Conservation (phyloP, 2,329 filamentous ascomycete species). For the Paracamarosporium sp. region DNA sequence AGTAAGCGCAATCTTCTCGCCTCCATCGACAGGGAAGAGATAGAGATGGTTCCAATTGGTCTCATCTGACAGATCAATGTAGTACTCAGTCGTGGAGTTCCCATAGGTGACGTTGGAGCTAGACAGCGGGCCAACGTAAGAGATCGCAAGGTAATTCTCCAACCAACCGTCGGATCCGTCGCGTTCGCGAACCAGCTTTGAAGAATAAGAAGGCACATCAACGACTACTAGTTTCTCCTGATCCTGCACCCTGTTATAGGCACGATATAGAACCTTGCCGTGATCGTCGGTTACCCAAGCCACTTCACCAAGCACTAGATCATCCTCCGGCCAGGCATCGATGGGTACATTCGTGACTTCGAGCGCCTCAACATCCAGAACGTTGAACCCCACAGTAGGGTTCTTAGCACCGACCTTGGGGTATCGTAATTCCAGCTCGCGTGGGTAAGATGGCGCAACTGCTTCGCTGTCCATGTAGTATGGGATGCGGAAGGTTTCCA, state of each 20-base stretch:
- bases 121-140: slow-evolving; percentile 58
- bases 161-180: slow-evolving; percentile 69
- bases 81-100: slow-evolving; percentile 56
- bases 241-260: slow-evolving; percentile 74
- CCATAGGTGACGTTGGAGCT: slow-evolving; percentile 43
- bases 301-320: slow-evolving; percentile 72
- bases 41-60: slow-evolving; percentile 72
- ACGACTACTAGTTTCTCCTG: slow-evolving; percentile 68
- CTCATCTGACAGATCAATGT: slow-evolving; percentile 71
- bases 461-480: slow-evolving; percentile 69
- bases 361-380: slow-evolving; percentile 61
- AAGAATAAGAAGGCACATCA: slow-evolving; percentile 56
- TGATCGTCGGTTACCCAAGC: slow-evolving; percentile 70
- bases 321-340: slow-evolving; percentile 64
- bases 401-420: slow-evolving; percentile 74
- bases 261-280: slow-evolving; percentile 67
- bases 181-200: slow-evolving; percentile 60
- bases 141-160: slow-evolving; percentile 64
- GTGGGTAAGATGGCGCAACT: slow-evolving; percentile 66
- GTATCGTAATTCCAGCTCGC: slow-evolving; percentile 69
- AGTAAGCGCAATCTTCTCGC: slow-evolving; percentile 65
- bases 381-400: slow-evolving; percentile 67
- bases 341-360: slow-evolving; percentile 57
- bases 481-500: slow-evolving; percentile 69
- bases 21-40: slow-evolving; percentile 65